Percentiles rank a stretch among this genome's conserved stretches.
phyloP scores from a whole-genome alignment of 345 rosid species.

The Adansonia digitata region DNA sequence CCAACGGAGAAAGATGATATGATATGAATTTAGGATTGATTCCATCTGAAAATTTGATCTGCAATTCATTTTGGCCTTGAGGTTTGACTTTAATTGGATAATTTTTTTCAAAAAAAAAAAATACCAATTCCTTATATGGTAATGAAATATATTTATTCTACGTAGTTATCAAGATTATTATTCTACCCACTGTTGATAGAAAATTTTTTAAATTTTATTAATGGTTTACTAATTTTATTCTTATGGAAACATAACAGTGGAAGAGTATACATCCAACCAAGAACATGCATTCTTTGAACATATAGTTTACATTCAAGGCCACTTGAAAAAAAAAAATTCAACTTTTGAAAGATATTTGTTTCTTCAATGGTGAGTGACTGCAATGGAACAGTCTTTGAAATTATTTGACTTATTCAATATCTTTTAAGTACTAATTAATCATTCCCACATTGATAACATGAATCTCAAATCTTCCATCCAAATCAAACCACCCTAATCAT shows the following conservation, averaged over 20 bases:
- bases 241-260: background rate
- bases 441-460: background rate
- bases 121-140: background rate
- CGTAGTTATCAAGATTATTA: background rate
- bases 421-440: background rate
- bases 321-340: too few species aligned
- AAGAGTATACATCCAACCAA: too few species aligned
- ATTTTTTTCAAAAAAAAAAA: background rate
- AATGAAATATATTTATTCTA: background rate
- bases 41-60: too few species aligned
- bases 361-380: too few species aligned
- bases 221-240: background rate
- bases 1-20: too few species aligned
- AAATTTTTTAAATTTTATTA: background rate
- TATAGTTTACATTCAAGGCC: too few species aligned
- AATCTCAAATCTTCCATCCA: background rate
- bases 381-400: background rate
- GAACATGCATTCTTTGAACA: background rate
- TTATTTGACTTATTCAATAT: background rate
- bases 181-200: background rate
- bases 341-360: too few species aligned
- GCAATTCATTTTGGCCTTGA: too few species aligned
- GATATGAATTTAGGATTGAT: too few species aligned
- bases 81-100: too few species aligned
- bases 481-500: background rate